Conservation (phyloP, 1,139 yeast species). For the Diutina siamensis region DNA sequence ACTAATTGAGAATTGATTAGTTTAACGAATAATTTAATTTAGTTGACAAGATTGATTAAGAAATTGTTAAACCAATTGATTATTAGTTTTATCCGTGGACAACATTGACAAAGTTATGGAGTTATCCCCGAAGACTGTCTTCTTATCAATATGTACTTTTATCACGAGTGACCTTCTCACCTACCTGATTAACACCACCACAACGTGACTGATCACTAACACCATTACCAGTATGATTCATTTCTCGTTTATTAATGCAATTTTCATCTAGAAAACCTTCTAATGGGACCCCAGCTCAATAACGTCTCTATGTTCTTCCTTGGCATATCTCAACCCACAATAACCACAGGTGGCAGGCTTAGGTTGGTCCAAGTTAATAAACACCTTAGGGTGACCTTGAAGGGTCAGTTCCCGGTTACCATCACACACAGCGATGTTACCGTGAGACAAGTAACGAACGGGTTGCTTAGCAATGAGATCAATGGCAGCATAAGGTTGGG, state of each 20-base stretch:
- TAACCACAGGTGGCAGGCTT: conserved; percentile 66
- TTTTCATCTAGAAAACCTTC: conserved; percentile 6
- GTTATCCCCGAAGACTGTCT: too few species aligned
- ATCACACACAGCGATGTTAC: conserved; percentile 68
- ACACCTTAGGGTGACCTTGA: conserved; percentile 81
- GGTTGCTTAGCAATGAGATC: conserved; percentile 73
- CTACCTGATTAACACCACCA: too few species aligned
- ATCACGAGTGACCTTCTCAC: too few species aligned
- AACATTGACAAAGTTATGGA: too few species aligned
- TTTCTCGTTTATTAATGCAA: conserved; percentile 5
- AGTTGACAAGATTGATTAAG: too few species aligned
- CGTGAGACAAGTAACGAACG: conserved; percentile 43
- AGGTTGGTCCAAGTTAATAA: conserved; percentile 69
- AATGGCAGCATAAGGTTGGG: conserved; percentile 77
- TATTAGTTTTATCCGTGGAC: too few species aligned
- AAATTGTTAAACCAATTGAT: too few species aligned
- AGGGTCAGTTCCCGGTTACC: conserved; percentile 62
- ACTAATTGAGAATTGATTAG: too few species aligned
- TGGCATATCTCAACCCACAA: conserved; percentile 62
- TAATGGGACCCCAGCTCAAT: conserved; percentile 19
- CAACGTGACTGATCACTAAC: not conserved
- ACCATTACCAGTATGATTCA: not conserved
- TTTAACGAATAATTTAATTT: too few species aligned
- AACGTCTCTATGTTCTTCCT: conserved; percentile 30
- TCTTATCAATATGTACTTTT: too few species aligned